Base-by-base conservation (phyloP, 1,284 basidiomycete genomes). In the Ustilago hordei region DNA sequence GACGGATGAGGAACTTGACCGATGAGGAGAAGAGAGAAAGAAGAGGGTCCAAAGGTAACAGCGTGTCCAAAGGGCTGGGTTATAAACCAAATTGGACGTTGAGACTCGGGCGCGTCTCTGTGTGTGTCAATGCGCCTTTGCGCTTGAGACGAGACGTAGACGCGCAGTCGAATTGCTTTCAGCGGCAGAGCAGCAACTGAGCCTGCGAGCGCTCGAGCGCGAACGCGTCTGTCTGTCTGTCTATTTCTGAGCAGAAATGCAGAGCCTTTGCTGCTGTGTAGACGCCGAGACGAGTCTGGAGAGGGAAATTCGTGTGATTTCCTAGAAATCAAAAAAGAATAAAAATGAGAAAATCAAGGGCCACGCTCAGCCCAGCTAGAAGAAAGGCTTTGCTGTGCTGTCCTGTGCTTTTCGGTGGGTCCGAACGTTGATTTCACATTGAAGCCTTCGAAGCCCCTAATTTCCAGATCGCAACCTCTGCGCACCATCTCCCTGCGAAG, bases 1-100 rank as follows among this genome's bases (percentile, higher is more conserved):
- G 75, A 72, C 55, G 63, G 65, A 69, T 71, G 71, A 61, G 63
- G 68, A 62, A 47, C 58, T 67, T 66, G 75, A 72, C 55, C 63
- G 65, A 69, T 71, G 71, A 61, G 63, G 68, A 54, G 64, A 60
- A 61, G 52, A 54, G 57, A 59, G 41, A 55, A 53, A 55, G 60
- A 63, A 60, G 66, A 71, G 65, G 58, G 60, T 56, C 55, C 59
- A 41, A 36, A 64, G 67, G 17, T 23, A 50, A 35, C 17, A 48
- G 35, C 13, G 43, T 17, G 47, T 62, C 39, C 41, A 45, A 65
- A 67, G 61, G 55, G 15, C n/a, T 64, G 64, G 75, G 63, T 77
- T 77, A 65, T 77, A 77, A 77, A 66, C 66, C 47, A 61, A 64
- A 55, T 55, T 61, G 54, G 36, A 4, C 28, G 28, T 34, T 45